These are phyloP conservation scores for Diplodia sapinea DNA, from an alignment of 2,329 filamentous ascomycete species.

Conservation along the genomic window DNA sequence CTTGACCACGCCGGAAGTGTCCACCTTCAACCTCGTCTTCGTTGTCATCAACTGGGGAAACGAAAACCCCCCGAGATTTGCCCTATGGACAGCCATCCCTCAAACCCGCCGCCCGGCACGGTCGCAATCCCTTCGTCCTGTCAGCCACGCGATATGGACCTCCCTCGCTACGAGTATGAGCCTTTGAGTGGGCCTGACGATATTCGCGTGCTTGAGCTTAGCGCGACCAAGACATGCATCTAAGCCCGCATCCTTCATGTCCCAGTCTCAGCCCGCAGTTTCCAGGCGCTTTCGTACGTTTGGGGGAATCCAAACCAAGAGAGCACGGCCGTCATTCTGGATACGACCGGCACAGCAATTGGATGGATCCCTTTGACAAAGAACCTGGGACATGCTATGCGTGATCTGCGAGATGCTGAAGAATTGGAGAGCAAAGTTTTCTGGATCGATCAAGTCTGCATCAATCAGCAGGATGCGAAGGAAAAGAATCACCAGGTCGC, in stretches of 20 bases:
- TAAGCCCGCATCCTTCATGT: background rate
- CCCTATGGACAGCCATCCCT: no score
- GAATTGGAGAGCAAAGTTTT: background rate
- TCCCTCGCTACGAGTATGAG: background rate
- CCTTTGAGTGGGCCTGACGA: background rate
- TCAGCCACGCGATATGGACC: background rate
- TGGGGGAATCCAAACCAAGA: background rate
- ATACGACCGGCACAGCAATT: background rate
- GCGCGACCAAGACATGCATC: background rate
- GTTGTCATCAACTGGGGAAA: no score
- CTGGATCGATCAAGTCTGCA: background rate
- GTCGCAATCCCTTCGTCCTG: no score
- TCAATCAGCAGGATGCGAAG: background rate
- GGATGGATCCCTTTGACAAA: background rate
- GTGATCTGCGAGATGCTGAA: background rate
- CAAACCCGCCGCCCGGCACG: no score
- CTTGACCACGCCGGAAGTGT: no score
- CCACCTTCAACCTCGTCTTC: no score
- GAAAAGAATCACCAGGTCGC: background rate
- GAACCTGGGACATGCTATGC: background rate
- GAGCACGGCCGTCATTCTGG: background rate
- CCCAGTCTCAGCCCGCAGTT: background rate
- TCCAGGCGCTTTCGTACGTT: background rate
- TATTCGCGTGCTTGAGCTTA: background rate
- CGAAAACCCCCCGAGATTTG: no score